Conservation (phyloP, 768 basidiomycete species). For the Steccherinum ochraceum region DNA sequence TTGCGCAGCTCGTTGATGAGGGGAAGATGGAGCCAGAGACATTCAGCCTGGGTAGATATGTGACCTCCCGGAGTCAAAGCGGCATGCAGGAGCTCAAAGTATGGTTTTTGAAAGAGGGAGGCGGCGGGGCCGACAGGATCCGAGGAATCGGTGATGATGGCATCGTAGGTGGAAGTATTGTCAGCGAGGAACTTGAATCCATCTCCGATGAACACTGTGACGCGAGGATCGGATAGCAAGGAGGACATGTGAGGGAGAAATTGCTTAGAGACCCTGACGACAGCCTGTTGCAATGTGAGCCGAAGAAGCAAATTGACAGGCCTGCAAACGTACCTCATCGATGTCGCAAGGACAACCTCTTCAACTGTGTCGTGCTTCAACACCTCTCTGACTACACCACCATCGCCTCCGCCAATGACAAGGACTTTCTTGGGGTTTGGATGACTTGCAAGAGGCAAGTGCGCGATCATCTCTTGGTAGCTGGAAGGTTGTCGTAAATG, state of each 20-base stretch:
- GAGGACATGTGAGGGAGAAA: conserved; percentile 93
- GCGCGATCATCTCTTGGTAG: conserved; percentile 99
- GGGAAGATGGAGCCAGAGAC: conserved; percentile 87
- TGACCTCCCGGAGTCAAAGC: conserved; percentile 85
- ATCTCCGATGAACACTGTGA: conserved; percentile 84
- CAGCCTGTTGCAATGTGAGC: conserved; percentile 48
- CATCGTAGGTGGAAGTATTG: conserved; percentile 85
- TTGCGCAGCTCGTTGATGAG: conserved; percentile 73
- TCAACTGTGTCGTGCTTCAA: conserved; percentile 91
- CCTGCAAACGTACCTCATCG: conserved; percentile 83
- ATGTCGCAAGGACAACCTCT: conserved; percentile 89
- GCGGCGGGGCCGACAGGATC: conserved; percentile 96
- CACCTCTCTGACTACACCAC: conserved; percentile 95
- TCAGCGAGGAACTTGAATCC: conserved; percentile 96
- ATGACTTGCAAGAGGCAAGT: conserved; percentile 92
- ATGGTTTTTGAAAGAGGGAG: conserved; percentile 92
- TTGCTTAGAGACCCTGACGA: conserved; percentile 88
- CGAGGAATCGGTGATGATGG: conserved; percentile 97
- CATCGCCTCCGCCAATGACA: conserved; percentile 97
- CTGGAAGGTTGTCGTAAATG: conserved; percentile 31
- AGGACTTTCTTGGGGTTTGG: conserved; percentile 95
- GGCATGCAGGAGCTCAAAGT: conserved; percentile 91
- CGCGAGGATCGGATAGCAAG: conserved; percentile 73
- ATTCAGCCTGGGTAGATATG: conserved; percentile 95
- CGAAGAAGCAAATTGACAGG: neutral